Percentiles rank a stretch among this genome's conserved stretches.
Evolutionary conservation across 129 eudicot genomes (phyloP).

Genomic region (Flaveria trinervia): DNA sequence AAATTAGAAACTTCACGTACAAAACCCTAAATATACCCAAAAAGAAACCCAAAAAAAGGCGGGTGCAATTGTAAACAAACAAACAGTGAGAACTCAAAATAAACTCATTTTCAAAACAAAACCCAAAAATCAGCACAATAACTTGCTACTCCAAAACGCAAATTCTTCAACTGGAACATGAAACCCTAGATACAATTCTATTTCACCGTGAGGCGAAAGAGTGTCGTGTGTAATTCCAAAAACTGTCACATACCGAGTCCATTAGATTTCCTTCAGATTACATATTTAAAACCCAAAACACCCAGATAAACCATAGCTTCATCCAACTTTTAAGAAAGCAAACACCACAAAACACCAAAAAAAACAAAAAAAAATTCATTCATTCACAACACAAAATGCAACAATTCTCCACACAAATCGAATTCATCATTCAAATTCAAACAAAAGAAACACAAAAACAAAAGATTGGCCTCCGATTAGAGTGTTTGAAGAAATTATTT

Average conservation of each 20-base stretch:
- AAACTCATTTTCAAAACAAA: slow-evolving; percentile 24
- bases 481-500: neutral
- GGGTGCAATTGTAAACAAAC: neutral
- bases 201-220: slow-evolving; percentile 15
- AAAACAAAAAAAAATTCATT: neutral
- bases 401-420: slow-evolving; percentile 11
- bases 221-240: slow-evolving; percentile 2
- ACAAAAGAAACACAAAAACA: neutral
- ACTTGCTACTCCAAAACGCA: slow-evolving; percentile 16
- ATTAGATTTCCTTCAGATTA: slow-evolving; percentile 18
- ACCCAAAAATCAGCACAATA: neutral
- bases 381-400: slow-evolving; percentile 12
- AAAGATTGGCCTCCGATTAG: too few species aligned
- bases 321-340: slow-evolving; percentile 24
- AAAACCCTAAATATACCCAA: slow-evolving; percentile 19
- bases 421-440: slow-evolving; percentile 18
- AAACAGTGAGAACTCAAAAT: slow-evolving; percentile 16
- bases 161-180: slow-evolving; percentile 4
- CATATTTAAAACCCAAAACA: slow-evolving; percentile 9
- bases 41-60: neutral
- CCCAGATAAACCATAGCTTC: neutral
- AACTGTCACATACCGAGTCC: slow-evolving; percentile 17
- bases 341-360: neutral
- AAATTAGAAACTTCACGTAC: slow-evolving; percentile 10
- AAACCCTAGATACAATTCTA: slow-evolving; percentile 34